phyloP scores from a whole-genome alignment of 306 rosid genomes.

The Phaseolus lunatus region DNA sequence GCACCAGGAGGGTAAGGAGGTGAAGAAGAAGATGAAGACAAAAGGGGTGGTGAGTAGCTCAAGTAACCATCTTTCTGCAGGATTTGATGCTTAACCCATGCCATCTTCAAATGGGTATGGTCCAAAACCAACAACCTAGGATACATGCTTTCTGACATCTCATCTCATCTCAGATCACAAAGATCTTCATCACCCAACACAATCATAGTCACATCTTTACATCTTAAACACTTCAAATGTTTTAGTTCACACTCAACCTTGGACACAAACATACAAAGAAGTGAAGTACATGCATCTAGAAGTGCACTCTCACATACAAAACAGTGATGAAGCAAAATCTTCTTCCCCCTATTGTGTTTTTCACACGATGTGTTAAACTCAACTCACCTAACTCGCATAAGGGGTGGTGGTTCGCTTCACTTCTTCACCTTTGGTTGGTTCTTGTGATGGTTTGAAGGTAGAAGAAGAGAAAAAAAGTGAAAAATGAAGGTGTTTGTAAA shows the following conservation, averaged over 20 bases:
- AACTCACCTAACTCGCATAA: slow-evolving; percentile 60
- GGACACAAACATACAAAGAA: slow-evolving; percentile 33
- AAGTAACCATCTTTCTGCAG: slow-evolving; percentile 75
- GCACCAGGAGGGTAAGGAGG: slow-evolving; percentile 53
- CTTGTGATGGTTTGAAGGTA: neutral
- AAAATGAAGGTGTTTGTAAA: slow-evolving; percentile 30
- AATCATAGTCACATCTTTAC: slow-evolving; percentile 50
- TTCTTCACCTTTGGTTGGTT: slow-evolving; percentile 25
- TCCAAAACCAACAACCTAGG: slow-evolving; percentile 54
- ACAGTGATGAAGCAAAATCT: neutral
- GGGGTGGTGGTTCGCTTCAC: slow-evolving; percentile 28
- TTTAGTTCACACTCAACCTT: slow-evolving; percentile 32
- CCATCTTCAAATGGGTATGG: slow-evolving; percentile 80
- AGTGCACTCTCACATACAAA: slow-evolving; percentile 1
- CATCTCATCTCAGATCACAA: slow-evolving; percentile 41
- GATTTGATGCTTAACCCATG: slow-evolving; percentile 68
- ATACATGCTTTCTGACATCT: slow-evolving; percentile 55
- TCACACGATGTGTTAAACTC: slow-evolving; percentile 12
- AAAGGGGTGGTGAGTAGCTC: slow-evolving; percentile 70
- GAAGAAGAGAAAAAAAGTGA: slow-evolving; percentile 52
- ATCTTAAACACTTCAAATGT: slow-evolving; percentile 1
- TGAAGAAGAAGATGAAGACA: slow-evolving; percentile 58
- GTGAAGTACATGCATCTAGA: slow-evolving; percentile 15
- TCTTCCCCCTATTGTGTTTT: neutral
- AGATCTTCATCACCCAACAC: slow-evolving; percentile 45